phyloP scores from a whole-genome alignment of 2,329 filamentous ascomycete species.

The Phialocephala subalpina region DNA sequence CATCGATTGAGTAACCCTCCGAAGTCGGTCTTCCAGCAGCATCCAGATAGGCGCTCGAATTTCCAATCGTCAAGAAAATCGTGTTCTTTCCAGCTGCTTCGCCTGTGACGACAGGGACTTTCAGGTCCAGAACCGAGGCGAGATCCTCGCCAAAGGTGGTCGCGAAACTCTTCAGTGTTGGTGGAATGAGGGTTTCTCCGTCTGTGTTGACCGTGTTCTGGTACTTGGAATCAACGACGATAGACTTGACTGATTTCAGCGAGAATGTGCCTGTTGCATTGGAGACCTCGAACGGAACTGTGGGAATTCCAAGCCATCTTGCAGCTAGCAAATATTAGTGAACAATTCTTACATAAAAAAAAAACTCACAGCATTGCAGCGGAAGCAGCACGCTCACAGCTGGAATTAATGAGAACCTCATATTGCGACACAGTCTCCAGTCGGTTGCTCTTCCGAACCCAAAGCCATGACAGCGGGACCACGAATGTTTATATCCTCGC shows the following conservation, averaged over 20 bases:
- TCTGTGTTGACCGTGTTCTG: conserved; percentile 50
- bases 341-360: not conserved
- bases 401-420: conserved; percentile 13
- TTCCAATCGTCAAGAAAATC: conserved; percentile 57
- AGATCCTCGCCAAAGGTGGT: conserved; percentile 52
- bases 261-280: conserved; percentile 39
- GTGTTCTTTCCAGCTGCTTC: conserved; percentile 28
- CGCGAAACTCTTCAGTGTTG: conserved; percentile 56
- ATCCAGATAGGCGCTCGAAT: conserved; percentile 50
- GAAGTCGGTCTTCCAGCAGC: conserved; percentile 55
- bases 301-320: conserved; percentile 42
- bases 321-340: conserved; percentile 18
- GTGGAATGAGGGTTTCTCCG: conserved; percentile 60
- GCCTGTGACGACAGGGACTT: conserved; percentile 42
- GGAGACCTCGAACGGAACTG: conserved; percentile 43
- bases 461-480: not conserved
- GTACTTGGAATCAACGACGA: conserved; percentile 55
- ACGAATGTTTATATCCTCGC: conserved; percentile 2
- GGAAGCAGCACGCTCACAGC: conserved; percentile 11
- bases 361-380: conserved; percentile 14
- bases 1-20: conserved; percentile 57
- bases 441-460: not conserved
- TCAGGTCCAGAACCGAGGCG: conserved; percentile 40
- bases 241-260: conserved; percentile 41
- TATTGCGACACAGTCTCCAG: not conserved